These are phyloP conservation scores for Ajuga chamaepitys DNA, from an alignment of 257 asterid species.

Conservation along the genomic window DNA sequence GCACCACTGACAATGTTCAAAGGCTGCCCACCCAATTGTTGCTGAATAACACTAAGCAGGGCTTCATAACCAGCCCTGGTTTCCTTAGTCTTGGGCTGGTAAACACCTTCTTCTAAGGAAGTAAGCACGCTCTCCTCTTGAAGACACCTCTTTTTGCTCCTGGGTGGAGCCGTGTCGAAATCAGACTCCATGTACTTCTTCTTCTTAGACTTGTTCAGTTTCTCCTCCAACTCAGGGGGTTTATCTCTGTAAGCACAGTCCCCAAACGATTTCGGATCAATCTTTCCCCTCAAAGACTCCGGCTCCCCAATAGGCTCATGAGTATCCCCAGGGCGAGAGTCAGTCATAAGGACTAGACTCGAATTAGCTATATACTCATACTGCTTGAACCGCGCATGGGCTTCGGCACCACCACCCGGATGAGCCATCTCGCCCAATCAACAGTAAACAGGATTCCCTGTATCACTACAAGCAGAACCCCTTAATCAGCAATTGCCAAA, in stretches of 20 bases:
- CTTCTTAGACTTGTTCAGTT: constrained; percentile 45
- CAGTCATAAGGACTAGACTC: constrained; percentile 52
- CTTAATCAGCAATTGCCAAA: background rate
- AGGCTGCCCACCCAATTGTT: constrained; percentile 57
- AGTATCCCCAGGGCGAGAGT: constrained; percentile 58
- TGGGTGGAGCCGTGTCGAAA: constrained; percentile 32
- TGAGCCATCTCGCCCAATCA: constrained; percentile 36
- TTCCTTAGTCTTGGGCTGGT: constrained; percentile 65
- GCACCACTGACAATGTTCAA: constrained; percentile 55
- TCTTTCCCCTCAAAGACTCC: constrained; percentile 51
- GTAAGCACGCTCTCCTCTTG: constrained; percentile 61
- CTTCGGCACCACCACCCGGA: constrained; percentile 61
- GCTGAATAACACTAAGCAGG: constrained; percentile 56
- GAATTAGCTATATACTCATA: constrained; percentile 55
- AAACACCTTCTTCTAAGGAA: constrained; percentile 49
- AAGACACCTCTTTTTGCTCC: constrained; percentile 50
- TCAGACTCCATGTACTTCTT: constrained; percentile 42
- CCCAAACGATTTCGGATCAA: constrained; percentile 46
- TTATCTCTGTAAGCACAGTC: constrained; percentile 49
- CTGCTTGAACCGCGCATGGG: constrained; percentile 58
- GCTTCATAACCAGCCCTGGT: constrained; percentile 57
- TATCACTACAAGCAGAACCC: background rate
- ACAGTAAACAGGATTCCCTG: constrained; percentile 13
- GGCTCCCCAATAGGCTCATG: constrained; percentile 68
- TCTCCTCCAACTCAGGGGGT: constrained; percentile 55